Evolutionary conservation across 495 filamentous ascomycete species (phyloP).

Genomic region (Daldinia vernicosa): DNA sequence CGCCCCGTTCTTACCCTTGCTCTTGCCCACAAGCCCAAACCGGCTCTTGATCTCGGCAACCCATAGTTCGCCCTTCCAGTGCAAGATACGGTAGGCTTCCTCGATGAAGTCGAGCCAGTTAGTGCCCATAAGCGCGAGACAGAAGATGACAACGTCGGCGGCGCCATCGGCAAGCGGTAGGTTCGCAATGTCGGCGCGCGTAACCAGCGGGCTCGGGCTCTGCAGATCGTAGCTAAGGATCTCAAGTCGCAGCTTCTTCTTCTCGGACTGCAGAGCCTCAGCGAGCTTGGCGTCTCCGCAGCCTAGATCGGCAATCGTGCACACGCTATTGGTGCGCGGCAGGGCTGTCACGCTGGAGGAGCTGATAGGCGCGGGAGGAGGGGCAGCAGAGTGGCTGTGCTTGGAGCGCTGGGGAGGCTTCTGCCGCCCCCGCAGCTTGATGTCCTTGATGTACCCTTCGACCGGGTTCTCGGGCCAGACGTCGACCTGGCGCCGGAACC

Average conservation of each 20-base stretch:
- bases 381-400: constrained; percentile 33
- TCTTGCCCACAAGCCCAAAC: constrained; percentile 72
- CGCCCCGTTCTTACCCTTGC: constrained; percentile 54
- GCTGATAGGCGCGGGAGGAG: constrained; percentile 38
- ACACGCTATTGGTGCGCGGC: constrained; percentile 62
- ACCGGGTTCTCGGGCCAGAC: constrained; percentile 97
- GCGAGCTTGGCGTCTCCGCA: constrained; percentile 72
- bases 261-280: constrained; percentile 70
- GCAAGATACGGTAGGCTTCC: constrained; percentile 88
- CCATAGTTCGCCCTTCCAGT: constrained; percentile 95
- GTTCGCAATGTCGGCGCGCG: constrained; percentile 85
- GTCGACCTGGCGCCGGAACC: constrained; percentile 92
- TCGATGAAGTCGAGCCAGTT: constrained; percentile 97
- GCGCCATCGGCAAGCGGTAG: constrained; percentile 75
- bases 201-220: constrained; percentile 73
- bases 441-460: constrained; percentile 75
- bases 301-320: constrained; percentile 79
- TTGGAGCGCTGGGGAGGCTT: constrained; percentile 39
- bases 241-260: constrained; percentile 51
- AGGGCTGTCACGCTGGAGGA: constrained; percentile 44
- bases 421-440: constrained; percentile 66
- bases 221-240: constrained; percentile 63
- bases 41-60: constrained; percentile 94
- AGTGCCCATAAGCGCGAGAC: constrained; percentile 96
- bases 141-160: constrained; percentile 90